Percentiles rank a stretch among this genome's conserved stretches.
Conservation (phyloP, 2,329 filamentous ascomycete genomes). For the Pseudocercospora cruenta region DNA sequence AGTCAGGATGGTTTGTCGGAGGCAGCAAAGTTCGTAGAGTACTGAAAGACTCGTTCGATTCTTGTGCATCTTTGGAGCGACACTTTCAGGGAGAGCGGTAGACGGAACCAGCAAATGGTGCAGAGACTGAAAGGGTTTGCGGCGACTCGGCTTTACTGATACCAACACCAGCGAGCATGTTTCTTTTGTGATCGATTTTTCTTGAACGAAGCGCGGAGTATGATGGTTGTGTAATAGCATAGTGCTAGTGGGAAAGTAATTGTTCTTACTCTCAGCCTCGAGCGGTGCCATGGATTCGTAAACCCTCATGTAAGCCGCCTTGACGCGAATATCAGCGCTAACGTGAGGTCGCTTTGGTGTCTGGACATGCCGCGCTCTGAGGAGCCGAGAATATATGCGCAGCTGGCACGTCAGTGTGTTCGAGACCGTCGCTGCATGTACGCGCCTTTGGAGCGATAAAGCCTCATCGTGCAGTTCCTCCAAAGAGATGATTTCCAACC, state of each 20-base stretch:
- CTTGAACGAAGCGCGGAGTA: conserved; percentile 23
- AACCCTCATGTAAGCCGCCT: too few relatives aligned
- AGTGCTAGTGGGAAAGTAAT: conserved; percentile 11
- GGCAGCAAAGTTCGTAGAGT: conserved; percentile 21
- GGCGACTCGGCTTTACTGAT: conserved; percentile 19
- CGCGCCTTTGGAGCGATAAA: too few relatives aligned
- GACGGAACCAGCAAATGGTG: conserved; percentile 2
- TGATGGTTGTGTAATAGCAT: conserved; percentile 20
- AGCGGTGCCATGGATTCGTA: too few relatives aligned
- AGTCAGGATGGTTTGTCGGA: conserved; percentile 29
- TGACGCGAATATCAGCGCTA: too few relatives aligned
- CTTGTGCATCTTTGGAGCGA: conserved; percentile 17
- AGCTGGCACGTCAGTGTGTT: too few relatives aligned
- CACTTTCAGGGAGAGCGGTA: conserved; percentile 8
- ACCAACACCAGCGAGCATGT: conserved; percentile 21
- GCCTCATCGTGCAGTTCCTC: too few relatives aligned
- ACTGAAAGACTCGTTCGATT: conserved; percentile 18
- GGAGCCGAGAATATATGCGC: too few relatives aligned
- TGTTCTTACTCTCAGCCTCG: not conserved
- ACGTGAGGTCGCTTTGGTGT: too few relatives aligned
- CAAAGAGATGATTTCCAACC: too few relatives aligned
- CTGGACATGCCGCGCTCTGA: too few relatives aligned
- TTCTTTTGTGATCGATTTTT: conserved; percentile 19
- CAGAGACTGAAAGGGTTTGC: conserved; percentile 9
- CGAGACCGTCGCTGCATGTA: too few relatives aligned